Conservation (phyloP, 2,329 filamentous ascomycete species). For the Cadophora sp. region DNA sequence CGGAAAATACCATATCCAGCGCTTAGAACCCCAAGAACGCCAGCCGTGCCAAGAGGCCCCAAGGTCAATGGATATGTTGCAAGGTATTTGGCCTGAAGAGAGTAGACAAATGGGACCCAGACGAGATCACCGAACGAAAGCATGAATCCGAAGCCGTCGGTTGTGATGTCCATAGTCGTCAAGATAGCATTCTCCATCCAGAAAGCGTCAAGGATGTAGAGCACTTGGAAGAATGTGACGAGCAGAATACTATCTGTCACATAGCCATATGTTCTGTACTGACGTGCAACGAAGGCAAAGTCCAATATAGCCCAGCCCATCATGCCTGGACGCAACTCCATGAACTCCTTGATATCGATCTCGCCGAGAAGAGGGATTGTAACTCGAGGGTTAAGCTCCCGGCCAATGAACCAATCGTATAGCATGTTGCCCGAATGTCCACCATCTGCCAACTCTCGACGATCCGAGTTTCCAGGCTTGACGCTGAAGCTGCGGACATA, state of each 20-base stretch:
- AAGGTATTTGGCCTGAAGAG: conserved; percentile 83
- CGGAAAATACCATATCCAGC: conserved; percentile 92
- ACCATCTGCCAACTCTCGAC: conserved; percentile 81
- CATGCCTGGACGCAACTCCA: conserved; percentile 90
- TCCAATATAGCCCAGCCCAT: conserved; percentile 89
- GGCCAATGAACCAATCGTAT: conserved; percentile 97
- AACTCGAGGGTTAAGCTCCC: conserved; percentile 90
- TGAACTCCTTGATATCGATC: conserved; percentile 88
- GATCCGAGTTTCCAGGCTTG: conserved; percentile 72
- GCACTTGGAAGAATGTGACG: conserved; percentile 75
- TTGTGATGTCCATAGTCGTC: conserved; percentile 93
- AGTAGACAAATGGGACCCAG: conserved; percentile 93
- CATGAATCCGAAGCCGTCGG: conserved; percentile 96
- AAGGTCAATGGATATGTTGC: conserved; percentile 82
- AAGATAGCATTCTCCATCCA: conserved; percentile 89
- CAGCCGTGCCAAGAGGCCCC: conserved; percentile 68
- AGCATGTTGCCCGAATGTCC: conserved; percentile 84
- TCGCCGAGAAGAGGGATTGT: conserved; percentile 80
- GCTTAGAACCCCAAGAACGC: conserved; percentile 70
- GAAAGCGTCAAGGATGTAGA: conserved; percentile 85
- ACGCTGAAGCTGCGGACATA: conserved; percentile 86
- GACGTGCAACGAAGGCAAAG: conserved; percentile 82
- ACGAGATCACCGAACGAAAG: conserved; percentile 89
- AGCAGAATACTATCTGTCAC: conserved; percentile 87
- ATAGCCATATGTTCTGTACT: conserved; percentile 84